Evolutionary conservation across 1,139 yeast genomes (phyloP).

Genomic region (Debaryomycetaceae sp.): DNA sequence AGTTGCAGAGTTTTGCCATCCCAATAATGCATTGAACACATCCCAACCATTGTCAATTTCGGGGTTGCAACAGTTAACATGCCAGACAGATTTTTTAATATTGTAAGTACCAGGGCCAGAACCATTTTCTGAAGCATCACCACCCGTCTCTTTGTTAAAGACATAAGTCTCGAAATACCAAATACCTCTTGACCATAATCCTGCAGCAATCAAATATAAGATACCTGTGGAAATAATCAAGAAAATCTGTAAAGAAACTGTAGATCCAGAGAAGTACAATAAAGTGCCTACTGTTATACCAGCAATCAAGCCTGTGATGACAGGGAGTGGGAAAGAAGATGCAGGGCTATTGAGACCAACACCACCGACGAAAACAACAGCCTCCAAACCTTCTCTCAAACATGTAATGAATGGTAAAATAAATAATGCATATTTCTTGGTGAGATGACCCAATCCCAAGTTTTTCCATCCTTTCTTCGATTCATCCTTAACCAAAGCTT

Average conservation of each 20-base stretch:
- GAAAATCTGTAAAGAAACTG: constrained; percentile 75
- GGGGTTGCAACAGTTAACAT: constrained; percentile 92
- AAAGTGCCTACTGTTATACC: constrained; percentile 65
- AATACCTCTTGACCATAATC: constrained; percentile 83
- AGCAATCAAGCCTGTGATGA: constrained; percentile 69
- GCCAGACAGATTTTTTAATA: constrained; percentile 76
- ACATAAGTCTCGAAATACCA: constrained; percentile 76
- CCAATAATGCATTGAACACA: constrained; percentile 79
- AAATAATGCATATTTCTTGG: constrained; percentile 72
- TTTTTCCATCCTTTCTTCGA: constrained; percentile 22
- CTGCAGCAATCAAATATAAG: constrained; percentile 82
- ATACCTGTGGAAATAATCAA: constrained; percentile 77
- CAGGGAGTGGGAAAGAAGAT: constrained; percentile 81
- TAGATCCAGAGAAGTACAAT: constrained; percentile 74
- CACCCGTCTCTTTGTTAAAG: constrained; percentile 67
- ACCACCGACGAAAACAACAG: constrained; percentile 88
- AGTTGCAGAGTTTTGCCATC: constrained; percentile 93
- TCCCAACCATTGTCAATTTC: constrained; percentile 90
- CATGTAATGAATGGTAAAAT: constrained; percentile 79
- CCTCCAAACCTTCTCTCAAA: constrained; percentile 88
- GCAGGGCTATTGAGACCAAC: constrained; percentile 79
- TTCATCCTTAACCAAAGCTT: constrained; percentile 54
- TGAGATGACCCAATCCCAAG: constrained; percentile 33
- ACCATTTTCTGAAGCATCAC: constrained; percentile 87
- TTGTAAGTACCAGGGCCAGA: constrained; percentile 92